These are phyloP conservation scores for Xylaria sp. DNA, from an alignment of 2,329 filamentous ascomycete species.

Conservation along the genomic window DNA sequence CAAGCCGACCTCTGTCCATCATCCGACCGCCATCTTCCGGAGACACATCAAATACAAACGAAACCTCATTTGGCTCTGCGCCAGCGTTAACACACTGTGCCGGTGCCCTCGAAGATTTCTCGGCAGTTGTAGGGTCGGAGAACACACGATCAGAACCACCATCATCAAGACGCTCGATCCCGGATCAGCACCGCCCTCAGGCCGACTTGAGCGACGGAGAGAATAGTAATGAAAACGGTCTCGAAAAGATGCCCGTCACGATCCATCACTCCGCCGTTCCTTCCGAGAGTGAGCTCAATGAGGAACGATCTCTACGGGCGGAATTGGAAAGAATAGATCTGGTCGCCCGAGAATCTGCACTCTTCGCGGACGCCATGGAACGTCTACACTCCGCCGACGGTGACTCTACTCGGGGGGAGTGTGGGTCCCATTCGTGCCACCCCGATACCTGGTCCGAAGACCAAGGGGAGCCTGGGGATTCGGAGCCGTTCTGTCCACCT, in stretches of 20 bases:
- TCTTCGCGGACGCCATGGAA: not conserved
- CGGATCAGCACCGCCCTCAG: conserved; percentile 6
- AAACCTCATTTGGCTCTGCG: not conserved
- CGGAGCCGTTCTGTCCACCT: conserved; percentile 38
- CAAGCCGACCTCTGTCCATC: conserved; percentile 21
- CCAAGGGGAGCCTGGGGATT: conserved; percentile 38
- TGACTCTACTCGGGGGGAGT: not conserved
- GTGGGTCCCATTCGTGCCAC: conserved; percentile 30
- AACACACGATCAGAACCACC: conserved; percentile 2
- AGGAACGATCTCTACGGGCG: not conserved
- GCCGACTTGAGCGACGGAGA: not conserved
- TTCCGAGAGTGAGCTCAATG: not conserved
- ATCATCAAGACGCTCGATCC: conserved; percentile 24
- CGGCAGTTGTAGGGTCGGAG: not conserved
- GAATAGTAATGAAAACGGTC: not conserved
- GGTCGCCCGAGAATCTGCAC: not conserved
- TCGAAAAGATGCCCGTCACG: not conserved
- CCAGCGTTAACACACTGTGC: not conserved
- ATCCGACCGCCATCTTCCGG: not conserved
- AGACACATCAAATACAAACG: not conserved
- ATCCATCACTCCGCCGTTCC: not conserved
- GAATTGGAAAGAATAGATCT: not conserved
- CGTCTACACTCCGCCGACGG: not conserved
- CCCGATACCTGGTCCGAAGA: conserved; percentile 37
- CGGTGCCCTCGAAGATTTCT: no score